Evolutionary conservation across 2,329 filamentous ascomycete species (phyloP), one percentile per base, ranked within the genome.

Genomic region (Paecilomyces variotii): DNA sequence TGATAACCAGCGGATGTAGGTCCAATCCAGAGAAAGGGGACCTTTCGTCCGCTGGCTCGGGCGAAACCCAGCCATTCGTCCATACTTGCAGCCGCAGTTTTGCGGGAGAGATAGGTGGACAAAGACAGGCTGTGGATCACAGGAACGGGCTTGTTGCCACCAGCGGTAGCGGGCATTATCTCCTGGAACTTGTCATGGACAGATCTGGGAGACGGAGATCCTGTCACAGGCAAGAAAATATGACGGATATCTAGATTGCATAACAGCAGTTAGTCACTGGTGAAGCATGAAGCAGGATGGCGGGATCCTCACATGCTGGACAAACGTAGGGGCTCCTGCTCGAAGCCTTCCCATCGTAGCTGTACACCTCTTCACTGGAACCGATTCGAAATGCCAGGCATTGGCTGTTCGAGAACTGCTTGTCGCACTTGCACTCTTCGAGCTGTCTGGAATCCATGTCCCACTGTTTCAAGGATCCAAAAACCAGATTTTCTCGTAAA

Each of bases 11-110:
- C 68, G 5, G 74, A 72, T 26, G 69, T 70, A 25, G 76, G 76
- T 4, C 76, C 72, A 14, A 79, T 59, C 70, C 76, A 76, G 19
- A 79, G 70, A 62, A 78, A 75, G 3, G 76, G 76, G 2, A 72
- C 72, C 35, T 73, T 74, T 11, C 71, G 68, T 58, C 69, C 66
- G 10, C 70, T 74, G 27, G 64, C 62, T 56, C 70, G 65, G 7
- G 74, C 71, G 3, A 76, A 61, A 9, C 60, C 59, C 24, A 72
- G 64, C 73, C 76, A 77, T 65, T 78, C 74, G 26, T 76, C 70
- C 59, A 78, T 71, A 12, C 72, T 72, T 26, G 61, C 59, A 7
- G 65, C 66, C 5, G 72, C 70, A 6, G 63, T 62, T n/a, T 63
- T 35, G 35, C 66, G 62, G 24, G 71, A 67, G 39, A 74, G 65